Base-by-base conservation (phyloP, 2,329 filamentous ascomycete species). In the Dactylonectria macrodidyma region DNA sequence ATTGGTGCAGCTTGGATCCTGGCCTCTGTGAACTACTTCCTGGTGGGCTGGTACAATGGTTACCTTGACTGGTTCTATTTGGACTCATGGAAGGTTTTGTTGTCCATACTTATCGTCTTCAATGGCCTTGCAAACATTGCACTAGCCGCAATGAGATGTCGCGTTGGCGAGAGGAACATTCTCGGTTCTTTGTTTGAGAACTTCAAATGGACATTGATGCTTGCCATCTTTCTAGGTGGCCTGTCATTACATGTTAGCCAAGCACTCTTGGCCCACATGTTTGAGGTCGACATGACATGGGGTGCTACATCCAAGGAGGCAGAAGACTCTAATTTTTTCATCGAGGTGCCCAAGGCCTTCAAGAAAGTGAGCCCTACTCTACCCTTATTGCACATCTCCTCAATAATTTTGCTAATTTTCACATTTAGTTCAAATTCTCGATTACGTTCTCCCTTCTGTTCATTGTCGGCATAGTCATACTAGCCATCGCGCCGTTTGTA, bases 281-380 rank as follows among this genome's bases (percentile, higher is more conserved):
- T 96, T 78, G 90, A 93, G 82, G 90, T 95, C 77, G 88, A 96
- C 81, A 95, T 96, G 91, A 89, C 89, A 3, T 96, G 94, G 94
- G 93, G 93, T 58, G 90, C 93, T 1, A 97, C 94, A 0, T 88
- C 91, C 47, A 97, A 97, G 82, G 94, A 97, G 83, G 89, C 89
- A 57, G 92, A 94, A 75, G 91, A 92, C 76, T 91, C 92, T 30
- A 93, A 94, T 80, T 97, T 97, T 82, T 95, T 95, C 82, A 92
- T 93, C 67, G 94, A 96, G 78, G 89, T 95, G 19, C 92, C 92
- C 38, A 92, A 92, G 78, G 92, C 97, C 47, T 79, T 95, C 74
- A 92, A 91, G 81, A 91, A 89, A 78, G 94, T 94, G 81, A 89
- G 91, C 80, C 80, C 74, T 77, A 76, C 82, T 60, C 74, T 72